Base-by-base conservation (phyloP, 106 monocot genomes). In the Ottelia alismoides region DNA sequence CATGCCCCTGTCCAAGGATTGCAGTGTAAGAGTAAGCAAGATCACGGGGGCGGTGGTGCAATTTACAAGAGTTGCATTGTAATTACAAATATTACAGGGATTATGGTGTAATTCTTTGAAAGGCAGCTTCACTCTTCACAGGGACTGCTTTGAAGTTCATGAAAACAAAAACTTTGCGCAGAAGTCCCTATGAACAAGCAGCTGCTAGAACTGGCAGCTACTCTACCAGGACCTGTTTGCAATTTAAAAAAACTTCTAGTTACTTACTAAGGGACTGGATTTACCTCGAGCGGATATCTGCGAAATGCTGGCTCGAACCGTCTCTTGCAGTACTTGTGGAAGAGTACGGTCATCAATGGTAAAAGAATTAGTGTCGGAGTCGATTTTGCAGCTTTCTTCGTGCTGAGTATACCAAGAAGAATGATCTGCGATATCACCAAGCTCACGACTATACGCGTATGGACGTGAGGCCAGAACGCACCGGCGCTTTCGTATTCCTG, bases 401-500 rank as follows among this genome's bases (percentile, higher is more conserved):
- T 76, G 65, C 93, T 78, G 20, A 94, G 70, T 43, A 94, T 59
- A 21, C 93, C 93, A 56, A 88, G 31, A 6, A 94, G 73, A 30
- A 88, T 70, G 11, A 94, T 4, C 43, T 94, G 88, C 10, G 93
- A 88, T 53, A 94, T 84, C 66, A 81, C 51, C 52, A 87, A 57
- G 70, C 84, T 78, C 35, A 57, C 60, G 18, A 94, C 70, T 55
- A 94, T 94, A 25, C 78, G 88, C 27, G 51, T 61, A 43, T 94
- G 83, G 27, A 94, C 71, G 64, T 81, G 84, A 27, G 93, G 93
- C 93, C 93, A 94, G 55, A 94, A 94, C 62, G 93, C 84, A 44
- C 71, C 93, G 20, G 81, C 84, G 52, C 93, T 94, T 67, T 94
- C 93, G 53, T 94, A 94, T 61, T 94, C 73, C 61, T 94, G 87